Base-by-base conservation (phyloP, 2,329 filamentous ascomycete genomes). In the Cercospora janseana region DNA sequence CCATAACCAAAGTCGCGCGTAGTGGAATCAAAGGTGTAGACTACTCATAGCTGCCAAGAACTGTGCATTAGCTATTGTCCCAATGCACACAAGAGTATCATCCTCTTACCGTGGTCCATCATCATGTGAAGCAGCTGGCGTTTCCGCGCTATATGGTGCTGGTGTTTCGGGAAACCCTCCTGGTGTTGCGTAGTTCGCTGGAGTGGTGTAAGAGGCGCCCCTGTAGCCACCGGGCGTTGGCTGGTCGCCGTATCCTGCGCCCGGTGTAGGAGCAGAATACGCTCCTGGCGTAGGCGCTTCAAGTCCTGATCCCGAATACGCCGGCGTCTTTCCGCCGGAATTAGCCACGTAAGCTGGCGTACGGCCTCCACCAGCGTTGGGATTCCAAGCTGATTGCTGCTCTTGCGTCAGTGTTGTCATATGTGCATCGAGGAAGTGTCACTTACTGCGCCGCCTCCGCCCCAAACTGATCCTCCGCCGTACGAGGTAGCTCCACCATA, bases 291-390 rank as follows among this genome's bases (percentile, higher is more conserved):
- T 72, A 12, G 84, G 85, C 3, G 84, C 85, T 60, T 92, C 87
- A 60, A 87, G 88, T 0, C 62, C 58, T 10, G 43, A 46, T 15
- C 63, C 65, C 18, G 53, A 44, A 65, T 87, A 90, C 1, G 81
- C 84, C 3, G 90, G 90, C 1, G 89, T 94, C 68, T 91, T 85
- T n/a, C 81, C 84, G 6, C 85, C 85, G 49, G 69, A 24, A 57
- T 69, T 34, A 79, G 77, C 37, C n/a, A 56, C 38, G 26, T 60
- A 47, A 78, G 80, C 87, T 2, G 88, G 86, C 27, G 70, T 71
- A 27, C 68, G 63, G 32, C 60, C 61, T 21, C 62, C 62, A 23
- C 57, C 62, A 21, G 51, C 56, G 46, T 66, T 67, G 28, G 69
- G 60, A 52, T 66, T 68, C 67, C 68, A 71, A 2, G 68, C 65